Percentiles rank a stretch among this genome's conserved stretches.
Evolutionary conservation across 2,329 filamentous ascomycete species (phyloP).

Genomic region (Aureobasidium sp.): DNA sequence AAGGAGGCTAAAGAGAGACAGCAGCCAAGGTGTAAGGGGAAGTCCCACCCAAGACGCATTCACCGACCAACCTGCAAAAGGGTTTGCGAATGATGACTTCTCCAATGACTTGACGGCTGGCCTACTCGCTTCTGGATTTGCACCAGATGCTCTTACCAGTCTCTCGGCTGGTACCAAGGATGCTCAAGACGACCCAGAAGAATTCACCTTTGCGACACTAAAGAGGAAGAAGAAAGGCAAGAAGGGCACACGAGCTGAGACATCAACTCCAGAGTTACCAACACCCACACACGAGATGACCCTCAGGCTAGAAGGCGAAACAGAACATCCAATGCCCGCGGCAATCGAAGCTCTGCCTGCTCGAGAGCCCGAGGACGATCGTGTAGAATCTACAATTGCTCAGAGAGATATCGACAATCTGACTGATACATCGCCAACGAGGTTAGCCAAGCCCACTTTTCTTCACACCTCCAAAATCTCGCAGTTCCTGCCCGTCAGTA

Average conservation of each 20-base stretch:
- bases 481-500: constrained; percentile 19
- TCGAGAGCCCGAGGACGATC: neutral
- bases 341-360: neutral
- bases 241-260: constrained; percentile 36
- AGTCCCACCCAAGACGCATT: constrained; percentile 23
- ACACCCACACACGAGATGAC: no score
- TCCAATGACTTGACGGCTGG: constrained; percentile 30
- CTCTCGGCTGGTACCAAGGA: constrained; percentile 8
- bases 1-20: constrained; percentile 21
- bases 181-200: constrained; percentile 21
- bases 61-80: constrained; percentile 20
- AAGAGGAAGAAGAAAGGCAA: constrained; percentile 37
- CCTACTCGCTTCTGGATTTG: constrained; percentile 26
- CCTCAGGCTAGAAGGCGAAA: neutral
- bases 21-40: constrained; percentile 28
- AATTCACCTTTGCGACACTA: constrained; percentile 28
- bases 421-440: neutral
- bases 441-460: neutral
- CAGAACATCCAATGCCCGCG: no score
- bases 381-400: neutral
- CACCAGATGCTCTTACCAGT: constrained; percentile 19
- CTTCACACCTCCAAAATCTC: constrained; percentile 23
- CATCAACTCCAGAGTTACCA: neutral
- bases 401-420: no score
- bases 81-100: constrained; percentile 22